Evolutionary conservation across 2,329 filamentous ascomycete genomes (phyloP).

Genomic region (Fusarium xylarioides): DNA sequence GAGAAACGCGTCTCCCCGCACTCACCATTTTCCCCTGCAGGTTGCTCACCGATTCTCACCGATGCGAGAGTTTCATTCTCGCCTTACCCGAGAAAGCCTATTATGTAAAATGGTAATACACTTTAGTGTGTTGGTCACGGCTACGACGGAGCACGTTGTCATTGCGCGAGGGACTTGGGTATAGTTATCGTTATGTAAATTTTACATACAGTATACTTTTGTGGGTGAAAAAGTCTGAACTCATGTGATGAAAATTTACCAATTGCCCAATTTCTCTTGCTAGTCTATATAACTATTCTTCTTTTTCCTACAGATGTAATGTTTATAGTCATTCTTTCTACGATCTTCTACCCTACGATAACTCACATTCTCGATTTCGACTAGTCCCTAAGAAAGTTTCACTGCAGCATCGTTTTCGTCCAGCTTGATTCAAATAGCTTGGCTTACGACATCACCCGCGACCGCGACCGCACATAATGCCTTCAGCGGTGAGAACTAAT

Average conservation of each 20-base stretch:
- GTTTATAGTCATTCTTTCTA: neutral
- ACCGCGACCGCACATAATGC: neutral
- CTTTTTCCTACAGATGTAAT: neutral
- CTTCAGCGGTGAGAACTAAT: neutral
- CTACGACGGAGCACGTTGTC: neutral
- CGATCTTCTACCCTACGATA: neutral
- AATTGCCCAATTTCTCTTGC: neutral
- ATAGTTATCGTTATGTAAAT: constrained; percentile 5
- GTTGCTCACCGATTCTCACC: neutral
- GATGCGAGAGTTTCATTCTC: neutral
- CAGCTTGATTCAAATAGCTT: neutral
- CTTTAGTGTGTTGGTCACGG: neutral
- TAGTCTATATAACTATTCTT: neutral
- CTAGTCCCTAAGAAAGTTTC: neutral
- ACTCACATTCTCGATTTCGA: neutral
- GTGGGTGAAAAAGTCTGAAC: neutral
- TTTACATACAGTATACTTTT: constrained; percentile 1
- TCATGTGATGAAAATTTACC: neutral
- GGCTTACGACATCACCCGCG: constrained; percentile 26
- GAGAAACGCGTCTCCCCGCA: neutral
- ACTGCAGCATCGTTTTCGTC: neutral
- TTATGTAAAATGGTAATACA: neutral
- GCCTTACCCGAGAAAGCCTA: neutral
- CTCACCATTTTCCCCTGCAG: neutral
- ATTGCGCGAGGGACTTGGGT: neutral